These are phyloP conservation scores for Desmodesmus armatus DNA, from an alignment of 139 green algal genomes.

Conservation along the genomic window DNA sequence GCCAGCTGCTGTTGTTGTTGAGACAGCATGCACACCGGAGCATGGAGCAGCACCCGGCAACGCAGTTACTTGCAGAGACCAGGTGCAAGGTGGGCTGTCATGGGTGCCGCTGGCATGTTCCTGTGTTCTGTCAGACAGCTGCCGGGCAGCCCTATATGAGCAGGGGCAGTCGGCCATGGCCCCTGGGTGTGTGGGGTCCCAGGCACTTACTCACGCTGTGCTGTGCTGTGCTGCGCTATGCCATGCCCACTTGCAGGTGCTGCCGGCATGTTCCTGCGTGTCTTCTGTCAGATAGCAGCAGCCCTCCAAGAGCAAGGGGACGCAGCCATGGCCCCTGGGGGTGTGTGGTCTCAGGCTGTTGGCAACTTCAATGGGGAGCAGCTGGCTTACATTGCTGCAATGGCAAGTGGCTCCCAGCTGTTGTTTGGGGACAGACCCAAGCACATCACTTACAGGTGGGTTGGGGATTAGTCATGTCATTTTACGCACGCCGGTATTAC, in stretches of 20 bases:
- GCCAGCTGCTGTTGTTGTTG: constrained; percentile 72
- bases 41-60: constrained; percentile 66
- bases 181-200: no score
- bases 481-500: no score
- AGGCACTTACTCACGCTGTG: no score
- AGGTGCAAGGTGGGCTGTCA: constrained; percentile 1
- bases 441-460: constrained; percentile 75
- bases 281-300: constrained; percentile 54
- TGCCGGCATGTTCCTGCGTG: constrained; percentile 54
- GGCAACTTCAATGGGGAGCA: constrained; percentile 76
- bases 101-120: no score
- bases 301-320: constrained; percentile 46
- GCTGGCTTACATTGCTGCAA: constrained; percentile 81
- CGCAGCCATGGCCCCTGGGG: constrained; percentile 47
- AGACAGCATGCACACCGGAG: constrained; percentile 72
- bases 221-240: neutral
- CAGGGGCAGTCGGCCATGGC: no score
- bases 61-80: constrained; percentile 53
- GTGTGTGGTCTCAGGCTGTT: constrained; percentile 26
- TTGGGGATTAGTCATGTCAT: no score
- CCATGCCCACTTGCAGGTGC: constrained; percentile 28
- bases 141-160: no score
- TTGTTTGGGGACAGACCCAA: constrained; percentile 85
- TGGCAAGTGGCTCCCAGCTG: constrained; percentile 65
- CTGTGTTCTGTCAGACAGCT: neutral